These are phyloP conservation scores for Thelephora terrestris DNA, from an alignment of 1,284 basidiomycete genomes.

Conservation along the genomic window DNA sequence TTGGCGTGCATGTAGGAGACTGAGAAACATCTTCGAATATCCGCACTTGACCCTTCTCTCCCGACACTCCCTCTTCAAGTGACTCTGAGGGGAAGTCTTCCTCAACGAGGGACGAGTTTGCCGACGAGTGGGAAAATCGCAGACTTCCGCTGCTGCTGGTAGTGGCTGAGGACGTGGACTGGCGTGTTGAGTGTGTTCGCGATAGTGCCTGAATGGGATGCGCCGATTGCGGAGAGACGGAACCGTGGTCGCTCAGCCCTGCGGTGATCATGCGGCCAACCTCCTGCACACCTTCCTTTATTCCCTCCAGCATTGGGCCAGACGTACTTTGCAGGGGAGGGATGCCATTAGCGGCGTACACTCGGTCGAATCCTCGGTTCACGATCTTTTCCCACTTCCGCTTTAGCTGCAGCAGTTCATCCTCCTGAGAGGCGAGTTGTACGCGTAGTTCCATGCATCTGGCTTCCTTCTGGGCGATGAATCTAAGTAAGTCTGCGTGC, in stretches of 20 bases:
- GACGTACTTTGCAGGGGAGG: conserved; percentile 5
- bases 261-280: conserved; percentile 41
- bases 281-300: conserved; percentile 57
- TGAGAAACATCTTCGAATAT: conserved; percentile 35
- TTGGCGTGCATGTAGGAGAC: conserved; percentile 34
- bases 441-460: conserved; percentile 70
- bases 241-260: conserved; percentile 26
- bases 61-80: conserved; percentile 19
- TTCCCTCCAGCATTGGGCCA: conserved; percentile 40
- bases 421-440: conserved; percentile 59
- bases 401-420: conserved; percentile 62
- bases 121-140: conserved; percentile 35
- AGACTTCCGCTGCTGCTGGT: conserved; percentile 20
- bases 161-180: conserved; percentile 18
- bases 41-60: conserved; percentile 17
- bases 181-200: conserved; percentile 13
- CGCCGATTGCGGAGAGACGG: conserved; percentile 4
- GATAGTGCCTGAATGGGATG: not conserved
- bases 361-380: conserved; percentile 42
- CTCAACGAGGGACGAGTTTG: conserved; percentile 22
- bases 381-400: conserved; percentile 75
- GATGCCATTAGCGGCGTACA: conserved; percentile 10
- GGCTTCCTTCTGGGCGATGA: conserved; percentile 76
- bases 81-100: conserved; percentile 28
- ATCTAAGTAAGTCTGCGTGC: conserved; percentile 64